These are phyloP conservation scores for Malus hybrid DNA, from an alignment of 331 rosid genomes.

Conservation along the genomic window DNA sequence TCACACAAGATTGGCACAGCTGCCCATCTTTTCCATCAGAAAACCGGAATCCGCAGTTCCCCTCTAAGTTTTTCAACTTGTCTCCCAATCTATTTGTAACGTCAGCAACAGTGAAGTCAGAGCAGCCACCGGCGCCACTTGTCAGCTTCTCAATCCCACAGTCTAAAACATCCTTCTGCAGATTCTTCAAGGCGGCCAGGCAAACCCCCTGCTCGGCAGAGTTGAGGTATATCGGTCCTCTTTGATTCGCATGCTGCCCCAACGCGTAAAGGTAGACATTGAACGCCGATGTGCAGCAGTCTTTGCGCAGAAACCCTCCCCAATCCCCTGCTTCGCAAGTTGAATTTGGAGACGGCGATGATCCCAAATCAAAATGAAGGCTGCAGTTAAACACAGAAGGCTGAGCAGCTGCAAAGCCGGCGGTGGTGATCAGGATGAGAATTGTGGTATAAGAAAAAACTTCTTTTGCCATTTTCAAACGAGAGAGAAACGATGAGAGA, in stretches of 20 bases:
- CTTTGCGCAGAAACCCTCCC: conserved; percentile 21
- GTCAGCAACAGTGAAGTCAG: conserved; percentile 30
- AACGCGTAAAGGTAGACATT: conserved; percentile 30
- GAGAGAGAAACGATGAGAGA: too few species aligned
- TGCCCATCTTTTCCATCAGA: conserved; percentile 12
- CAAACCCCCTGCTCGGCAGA: conserved; percentile 32
- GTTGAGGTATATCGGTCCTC: conserved; percentile 21
- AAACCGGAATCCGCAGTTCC: conserved; percentile 10
- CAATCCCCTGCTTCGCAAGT: conserved; percentile 24
- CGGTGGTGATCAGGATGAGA: not conserved
- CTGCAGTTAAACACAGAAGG: conserved; percentile 19
- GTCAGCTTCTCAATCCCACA: conserved; percentile 42
- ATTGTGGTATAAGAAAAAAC: too few species aligned
- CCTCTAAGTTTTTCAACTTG: conserved; percentile 16
- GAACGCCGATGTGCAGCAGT: conserved; percentile 21
- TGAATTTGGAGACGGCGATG: not conserved
- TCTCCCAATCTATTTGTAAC: conserved; percentile 22
- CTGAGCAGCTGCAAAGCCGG: conserved; percentile 10
- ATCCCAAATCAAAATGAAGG: conserved; percentile 9
- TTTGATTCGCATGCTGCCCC: conserved; percentile 26
- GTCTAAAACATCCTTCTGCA: conserved; percentile 4
- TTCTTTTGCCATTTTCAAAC: too few species aligned
- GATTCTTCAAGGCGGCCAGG: conserved; percentile 7
- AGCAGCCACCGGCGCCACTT: conserved; percentile 38
- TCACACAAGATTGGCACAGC: conserved; percentile 19